phyloP scores from a whole-genome alignment of 176 grass and related monocot species.

The Puccinellia tenuiflora region DNA sequence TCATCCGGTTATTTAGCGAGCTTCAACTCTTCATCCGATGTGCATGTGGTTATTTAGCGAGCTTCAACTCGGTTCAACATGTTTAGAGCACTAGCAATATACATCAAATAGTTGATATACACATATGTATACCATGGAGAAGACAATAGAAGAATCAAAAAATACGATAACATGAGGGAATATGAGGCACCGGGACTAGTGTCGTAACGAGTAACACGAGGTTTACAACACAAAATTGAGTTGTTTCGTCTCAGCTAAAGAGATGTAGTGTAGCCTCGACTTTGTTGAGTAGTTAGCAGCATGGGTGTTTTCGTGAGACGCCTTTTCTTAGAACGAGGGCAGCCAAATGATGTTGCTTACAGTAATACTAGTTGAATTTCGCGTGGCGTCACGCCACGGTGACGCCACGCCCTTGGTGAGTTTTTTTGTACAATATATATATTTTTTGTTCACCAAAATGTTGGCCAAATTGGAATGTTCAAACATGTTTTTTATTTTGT shows the following conservation, averaged over 20 bases:
- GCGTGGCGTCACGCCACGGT: too few relatives aligned
- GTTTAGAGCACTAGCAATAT: background rate
- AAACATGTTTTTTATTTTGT: too few relatives aligned
- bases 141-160: background rate
- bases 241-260: background rate
- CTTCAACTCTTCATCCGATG: too few relatives aligned
- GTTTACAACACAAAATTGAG: background rate
- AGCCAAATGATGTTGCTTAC: too few relatives aligned
- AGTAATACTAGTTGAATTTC: too few relatives aligned
- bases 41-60: too few relatives aligned
- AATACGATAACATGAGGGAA: background rate
- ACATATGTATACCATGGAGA: background rate
- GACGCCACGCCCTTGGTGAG: too few relatives aligned
- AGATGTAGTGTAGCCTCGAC: rapidly evolving
- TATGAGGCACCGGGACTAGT: background rate
- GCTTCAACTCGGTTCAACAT: background rate
- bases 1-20: background rate
- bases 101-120: background rate
- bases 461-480: too few relatives aligned
- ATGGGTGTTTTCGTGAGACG: background rate
- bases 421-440: too few relatives aligned
- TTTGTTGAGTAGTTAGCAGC: background rate
- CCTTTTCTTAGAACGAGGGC: too few relatives aligned
- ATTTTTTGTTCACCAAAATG: too few relatives aligned
- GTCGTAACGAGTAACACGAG: background rate